Percentiles rank a stretch among this genome's conserved stretches.
phyloP scores from a whole-genome alignment of 2,329 filamentous ascomycete species.

The Fusarium guadeloupense region DNA sequence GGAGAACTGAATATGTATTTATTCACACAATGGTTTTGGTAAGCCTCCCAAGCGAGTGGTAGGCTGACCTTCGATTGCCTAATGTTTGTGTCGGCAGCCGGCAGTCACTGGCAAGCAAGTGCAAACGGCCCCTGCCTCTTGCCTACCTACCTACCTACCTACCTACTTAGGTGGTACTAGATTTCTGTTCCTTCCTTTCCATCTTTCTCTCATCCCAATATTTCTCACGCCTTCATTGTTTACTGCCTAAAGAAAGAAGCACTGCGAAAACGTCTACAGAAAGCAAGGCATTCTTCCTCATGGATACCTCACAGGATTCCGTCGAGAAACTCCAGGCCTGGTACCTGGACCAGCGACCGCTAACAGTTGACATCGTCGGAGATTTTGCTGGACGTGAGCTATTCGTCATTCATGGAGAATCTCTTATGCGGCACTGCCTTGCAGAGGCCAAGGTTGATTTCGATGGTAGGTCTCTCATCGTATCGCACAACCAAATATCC shows the following conservation, averaged over 20 bases:
- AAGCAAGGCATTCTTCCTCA: neutral
- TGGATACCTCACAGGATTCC: neutral
- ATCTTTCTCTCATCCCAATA: neutral
- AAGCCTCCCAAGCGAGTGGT: too few species aligned
- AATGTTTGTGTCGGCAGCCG: too few species aligned
- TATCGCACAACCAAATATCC: too few species aligned
- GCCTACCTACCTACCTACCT: too few species aligned
- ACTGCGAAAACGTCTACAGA: neutral
- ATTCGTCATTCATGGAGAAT: conserved; percentile 78
- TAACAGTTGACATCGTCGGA: conserved; percentile 71
- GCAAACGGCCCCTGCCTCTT: too few species aligned
- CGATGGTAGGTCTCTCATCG: conserved; percentile 49
- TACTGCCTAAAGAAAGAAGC: too few species aligned
- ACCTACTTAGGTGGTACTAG: too few species aligned
- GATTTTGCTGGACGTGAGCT: conserved; percentile 79
- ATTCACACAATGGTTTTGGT: too few species aligned
- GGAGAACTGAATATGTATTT: too few species aligned
- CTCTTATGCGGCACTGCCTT: conserved; percentile 72
- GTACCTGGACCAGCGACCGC: conserved; percentile 9
- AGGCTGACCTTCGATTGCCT: too few species aligned
- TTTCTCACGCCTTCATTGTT: too few species aligned
- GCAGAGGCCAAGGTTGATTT: conserved; percentile 73
- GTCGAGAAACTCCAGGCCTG: conserved; percentile 11
- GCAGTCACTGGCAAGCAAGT: neutral
- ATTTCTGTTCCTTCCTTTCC: neutral